Evolutionary conservation across 305 asterid species (phyloP), one percentile per base, ranked within the genome.

Genomic region (Lippia alba): DNA sequence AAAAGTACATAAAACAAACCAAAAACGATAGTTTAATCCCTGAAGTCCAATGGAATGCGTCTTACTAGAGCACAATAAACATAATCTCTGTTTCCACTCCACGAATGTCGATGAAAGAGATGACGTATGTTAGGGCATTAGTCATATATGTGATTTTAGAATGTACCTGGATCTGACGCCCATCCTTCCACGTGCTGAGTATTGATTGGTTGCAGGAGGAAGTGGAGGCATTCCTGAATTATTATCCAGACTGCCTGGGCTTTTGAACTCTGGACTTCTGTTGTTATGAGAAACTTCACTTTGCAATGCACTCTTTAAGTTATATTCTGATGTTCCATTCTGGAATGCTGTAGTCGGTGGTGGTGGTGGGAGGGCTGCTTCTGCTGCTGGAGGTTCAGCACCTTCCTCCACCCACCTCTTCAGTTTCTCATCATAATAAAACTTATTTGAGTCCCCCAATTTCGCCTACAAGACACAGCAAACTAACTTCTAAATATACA

Each of bases 381-480:
- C 96, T 78, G 79, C 88, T 44, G 89, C 84, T 33, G 96, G 94
- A 61, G 83, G 85, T 41, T 73, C 91, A 63, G 84, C 94, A 36
- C 99, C 98, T 87, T 92, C 95, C 89, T 92, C 98, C 61, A 95
- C 97, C 99, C 99, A 95, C 82, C 97, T 89, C 85, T 92, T 89
- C 66, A 92, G 96, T 66, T 89, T 87, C 55, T 90, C 96, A 59
- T 92, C 96, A 60, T 87, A 95, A 75, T 89, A 87, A 45, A 92
- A 92, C 88, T 95, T 92, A 76, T 95, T 95, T 32, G 82, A 54
- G 10, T 92, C 96, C 41, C 99, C 99, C 87, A 95, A 82, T 84
- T 92, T 95, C 56, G 98, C 99, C 99, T 95, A 74, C 11, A 77
- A 39, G 17, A 59, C 8, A 69, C 53, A 39, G 56, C 33, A 53